These are phyloP conservation scores for Paramecium sexaurelia DNA, from an alignment of 73 alveolate species.

Conservation along the genomic window DNA sequence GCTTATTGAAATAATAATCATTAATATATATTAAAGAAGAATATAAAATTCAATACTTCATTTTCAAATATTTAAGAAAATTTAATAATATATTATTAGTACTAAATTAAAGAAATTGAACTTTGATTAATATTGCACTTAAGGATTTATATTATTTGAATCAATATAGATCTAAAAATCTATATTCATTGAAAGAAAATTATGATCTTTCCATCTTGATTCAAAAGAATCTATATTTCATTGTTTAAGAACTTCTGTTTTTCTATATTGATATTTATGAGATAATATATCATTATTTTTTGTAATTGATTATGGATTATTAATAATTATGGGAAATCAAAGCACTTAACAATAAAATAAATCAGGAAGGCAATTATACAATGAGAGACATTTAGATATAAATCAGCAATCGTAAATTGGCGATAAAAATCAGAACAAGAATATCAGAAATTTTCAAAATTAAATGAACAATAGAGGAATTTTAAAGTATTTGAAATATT, in stretches of 20 bases:
- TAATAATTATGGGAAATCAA: conserved; percentile 38
- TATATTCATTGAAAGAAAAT: neutral
- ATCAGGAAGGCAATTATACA: neutral
- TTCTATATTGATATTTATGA: conserved; percentile 7
- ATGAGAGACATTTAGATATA: neutral
- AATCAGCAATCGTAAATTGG: neutral
- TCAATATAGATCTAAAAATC: conserved; percentile 7
- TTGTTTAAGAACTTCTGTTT: neutral
- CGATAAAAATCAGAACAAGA: neutral
- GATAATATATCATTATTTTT: neutral
- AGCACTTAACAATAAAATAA: neutral
- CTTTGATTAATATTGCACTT: neutral
- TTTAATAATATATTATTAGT: no score
- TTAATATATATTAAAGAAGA: no score
- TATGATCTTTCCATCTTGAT: neutral
- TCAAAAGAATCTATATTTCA: neutral
- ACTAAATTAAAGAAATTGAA: neutral
- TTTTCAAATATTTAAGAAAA: no score
- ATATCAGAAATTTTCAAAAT: neutral
- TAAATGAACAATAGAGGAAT: neutral
- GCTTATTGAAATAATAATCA: no score
- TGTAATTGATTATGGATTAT: conserved; percentile 17
- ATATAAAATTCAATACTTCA: no score
- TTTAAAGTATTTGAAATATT: neutral
- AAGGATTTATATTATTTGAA: neutral